A percentile compares a stretch with the other conserved stretches of the same genome.
phyloP scores from a whole-genome alignment of 352 stramenopile genomes.

The Phytophthora sp. region DNA sequence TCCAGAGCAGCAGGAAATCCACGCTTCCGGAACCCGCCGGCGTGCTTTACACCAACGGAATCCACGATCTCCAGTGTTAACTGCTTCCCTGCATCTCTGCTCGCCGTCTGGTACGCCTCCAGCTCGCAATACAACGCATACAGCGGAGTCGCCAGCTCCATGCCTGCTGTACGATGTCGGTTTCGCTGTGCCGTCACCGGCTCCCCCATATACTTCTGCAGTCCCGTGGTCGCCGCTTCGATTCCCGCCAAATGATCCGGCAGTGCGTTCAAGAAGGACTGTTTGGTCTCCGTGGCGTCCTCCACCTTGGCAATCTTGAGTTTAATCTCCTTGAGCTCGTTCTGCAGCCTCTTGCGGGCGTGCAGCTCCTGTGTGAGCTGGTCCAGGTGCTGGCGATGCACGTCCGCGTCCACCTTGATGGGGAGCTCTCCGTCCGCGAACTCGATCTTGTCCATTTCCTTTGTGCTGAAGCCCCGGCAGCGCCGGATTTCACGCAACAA shows the following conservation, averaged over 20 bases:
- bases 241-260: conserved; percentile 57
- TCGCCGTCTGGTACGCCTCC: conserved; percentile 68
- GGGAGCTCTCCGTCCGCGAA: conserved; percentile 60
- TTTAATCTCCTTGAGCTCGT: conserved; percentile 66
- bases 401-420: conserved; percentile 56
- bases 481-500: conserved; percentile 77
- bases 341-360: conserved; percentile 63
- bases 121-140: conserved; percentile 80
- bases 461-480: conserved; percentile 73
- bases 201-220: conserved; percentile 69
- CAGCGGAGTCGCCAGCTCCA: conserved; percentile 57
- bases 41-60: conserved; percentile 29
- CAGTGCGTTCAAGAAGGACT: conserved; percentile 61
- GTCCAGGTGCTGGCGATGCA: conserved; percentile 67
- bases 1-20: conserved; percentile 44
- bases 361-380: conserved; percentile 72
- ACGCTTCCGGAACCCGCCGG: conserved; percentile 37
- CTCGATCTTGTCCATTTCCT: conserved; percentile 85
- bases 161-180: conserved; percentile 50
- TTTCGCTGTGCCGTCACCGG: conserved; percentile 48
- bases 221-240: conserved; percentile 59
- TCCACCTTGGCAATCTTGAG: conserved; percentile 67
- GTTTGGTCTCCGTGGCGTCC: conserved; percentile 59
- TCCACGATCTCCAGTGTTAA: conserved; percentile 64
- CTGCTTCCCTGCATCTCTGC: conserved; percentile 48